Evolutionary conservation across 352 stramenopile species (phyloP).

Genomic region (Aphanomyces euteiches): DNA sequence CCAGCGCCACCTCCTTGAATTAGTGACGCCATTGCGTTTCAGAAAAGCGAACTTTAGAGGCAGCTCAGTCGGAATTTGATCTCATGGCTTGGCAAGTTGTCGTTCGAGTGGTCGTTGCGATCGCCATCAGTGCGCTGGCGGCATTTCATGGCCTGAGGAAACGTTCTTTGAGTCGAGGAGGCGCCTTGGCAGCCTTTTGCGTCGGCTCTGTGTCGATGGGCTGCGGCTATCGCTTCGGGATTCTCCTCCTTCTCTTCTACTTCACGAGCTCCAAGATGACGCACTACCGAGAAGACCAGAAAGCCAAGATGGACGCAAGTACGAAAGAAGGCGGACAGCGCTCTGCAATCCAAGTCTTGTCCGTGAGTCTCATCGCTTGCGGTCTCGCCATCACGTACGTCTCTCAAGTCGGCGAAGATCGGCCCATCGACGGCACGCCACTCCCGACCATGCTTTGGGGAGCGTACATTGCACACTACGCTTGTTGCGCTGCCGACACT

Average conservation of each 20-base stretch:
- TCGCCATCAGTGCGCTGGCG: constrained; percentile 4
- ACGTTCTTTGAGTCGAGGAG: constrained; percentile 54
- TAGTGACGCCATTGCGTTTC: too few species aligned
- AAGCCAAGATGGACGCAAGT: constrained; percentile 61
- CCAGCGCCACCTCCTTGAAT: too few species aligned
- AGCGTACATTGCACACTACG: constrained; percentile 90
- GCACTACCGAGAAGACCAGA: constrained; percentile 55
- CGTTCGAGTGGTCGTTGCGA: constrained; percentile 7
- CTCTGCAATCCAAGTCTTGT: constrained; percentile 69
- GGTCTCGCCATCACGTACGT: constrained; percentile 58
- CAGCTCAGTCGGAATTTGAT: too few species aligned
- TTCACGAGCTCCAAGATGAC: constrained; percentile 83
- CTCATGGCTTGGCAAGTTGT: constrained; percentile 6
- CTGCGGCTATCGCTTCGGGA: constrained; percentile 60
- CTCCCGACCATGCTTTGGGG: constrained; percentile 50
- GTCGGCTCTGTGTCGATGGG: constrained; percentile 66
- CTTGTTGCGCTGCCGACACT: constrained; percentile 90
- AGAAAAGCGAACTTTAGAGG: too few species aligned
- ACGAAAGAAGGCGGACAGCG: constrained; percentile 80
- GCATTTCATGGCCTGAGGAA: constrained; percentile 55
- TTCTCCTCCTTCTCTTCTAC: constrained; percentile 81
- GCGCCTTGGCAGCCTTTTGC: constrained; percentile 56
- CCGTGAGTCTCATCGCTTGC: constrained; percentile 64
- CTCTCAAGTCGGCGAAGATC: constrained; percentile 38
- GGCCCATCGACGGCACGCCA: constrained; percentile 43